Conservation (phyloP, 768 basidiomycete genomes). For the Trametes cingulata region DNA sequence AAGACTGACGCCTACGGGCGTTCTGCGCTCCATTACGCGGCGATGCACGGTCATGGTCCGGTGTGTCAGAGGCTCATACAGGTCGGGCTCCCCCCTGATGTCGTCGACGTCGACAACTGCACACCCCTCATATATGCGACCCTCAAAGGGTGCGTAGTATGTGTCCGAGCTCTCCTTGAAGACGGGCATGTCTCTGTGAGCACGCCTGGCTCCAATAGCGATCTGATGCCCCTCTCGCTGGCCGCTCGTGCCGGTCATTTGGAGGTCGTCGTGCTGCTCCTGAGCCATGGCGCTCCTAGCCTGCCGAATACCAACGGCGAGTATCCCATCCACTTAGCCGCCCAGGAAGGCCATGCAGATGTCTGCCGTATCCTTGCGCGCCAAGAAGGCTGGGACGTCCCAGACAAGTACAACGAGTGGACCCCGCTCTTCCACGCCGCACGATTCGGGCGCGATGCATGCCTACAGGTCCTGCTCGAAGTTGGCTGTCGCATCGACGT, state of each 20-base stretch:
- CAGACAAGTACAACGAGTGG: conserved; percentile 98
- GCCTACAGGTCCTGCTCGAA: conserved; percentile 75
- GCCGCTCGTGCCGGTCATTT: conserved; percentile 90
- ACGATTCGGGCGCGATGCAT: conserved; percentile 75
- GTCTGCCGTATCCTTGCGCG: conserved; percentile 76
- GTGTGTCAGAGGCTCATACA: conserved; percentile 79
- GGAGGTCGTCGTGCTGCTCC: conserved; percentile 75
- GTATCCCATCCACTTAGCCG: conserved; percentile 95
- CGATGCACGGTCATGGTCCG: conserved; percentile 83
- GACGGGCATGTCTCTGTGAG: conserved; percentile 67
- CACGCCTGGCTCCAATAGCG: conserved; percentile 55
- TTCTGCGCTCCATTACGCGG: conserved; percentile 92
- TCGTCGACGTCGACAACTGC: conserved; percentile 90
- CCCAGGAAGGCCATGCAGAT: conserved; percentile 86
- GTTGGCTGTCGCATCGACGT: conserved; percentile 77
- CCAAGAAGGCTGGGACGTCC: conserved; percentile 78
- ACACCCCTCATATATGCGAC: conserved; percentile 94
- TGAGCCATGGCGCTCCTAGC: conserved; percentile 75
- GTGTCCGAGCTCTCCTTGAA: conserved; percentile 80
- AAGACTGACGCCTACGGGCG: conserved; percentile 90
- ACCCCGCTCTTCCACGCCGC: conserved; percentile 96
- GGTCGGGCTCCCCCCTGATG: conserved; percentile 61
- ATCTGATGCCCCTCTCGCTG: conserved; percentile 84
- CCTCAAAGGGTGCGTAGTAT: conserved; percentile 77
- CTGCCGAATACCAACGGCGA: conserved; percentile 93